phyloP scores from a whole-genome alignment of 441 rosid genomes.

The Dalechampia spathulata region DNA sequence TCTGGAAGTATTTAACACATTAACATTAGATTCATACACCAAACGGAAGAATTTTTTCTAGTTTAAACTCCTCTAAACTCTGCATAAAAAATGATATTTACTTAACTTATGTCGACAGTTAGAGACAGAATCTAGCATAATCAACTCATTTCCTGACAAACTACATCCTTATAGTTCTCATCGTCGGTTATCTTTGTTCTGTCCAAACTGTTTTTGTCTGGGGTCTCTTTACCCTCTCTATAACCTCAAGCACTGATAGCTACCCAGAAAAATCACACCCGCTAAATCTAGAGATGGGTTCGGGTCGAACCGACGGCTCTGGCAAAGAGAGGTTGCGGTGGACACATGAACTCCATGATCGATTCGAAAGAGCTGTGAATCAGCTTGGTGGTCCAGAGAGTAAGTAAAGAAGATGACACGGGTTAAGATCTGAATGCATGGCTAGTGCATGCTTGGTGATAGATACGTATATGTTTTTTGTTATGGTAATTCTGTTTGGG shows the following conservation, averaged over 20 bases:
- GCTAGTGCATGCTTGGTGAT: neutral
- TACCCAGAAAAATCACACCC: neutral
- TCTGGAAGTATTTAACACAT: conserved; percentile 6
- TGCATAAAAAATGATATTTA: neutral
- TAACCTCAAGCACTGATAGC: conserved; percentile 7
- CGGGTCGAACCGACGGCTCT: conserved; percentile 28
- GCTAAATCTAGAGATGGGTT: conserved; percentile 26
- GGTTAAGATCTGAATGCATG: neutral
- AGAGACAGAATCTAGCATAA: conserved; percentile 24
- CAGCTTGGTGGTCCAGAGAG: conserved; percentile 68
- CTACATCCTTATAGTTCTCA: conserved; percentile 20
- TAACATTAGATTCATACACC: conserved; percentile 1
- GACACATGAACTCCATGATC: conserved; percentile 53
- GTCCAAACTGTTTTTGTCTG: conserved; percentile 9
- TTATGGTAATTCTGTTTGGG: neutral
- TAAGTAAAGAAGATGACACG: conserved; percentile 15
- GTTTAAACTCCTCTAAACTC: neutral
- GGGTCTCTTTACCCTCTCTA: conserved; percentile 1
- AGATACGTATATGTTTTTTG: too few species aligned
- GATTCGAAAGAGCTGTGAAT: conserved; percentile 48
- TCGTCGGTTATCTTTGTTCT: conserved; percentile 10
- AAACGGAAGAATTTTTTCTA: neutral
- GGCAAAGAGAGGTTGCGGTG: conserved; percentile 51
- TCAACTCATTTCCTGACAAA: conserved; percentile 6
- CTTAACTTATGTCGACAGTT: conserved; percentile 16